Base-by-base conservation (phyloP, 2,329 filamentous ascomycete species). In the Dissoconium aciculare region DNA sequence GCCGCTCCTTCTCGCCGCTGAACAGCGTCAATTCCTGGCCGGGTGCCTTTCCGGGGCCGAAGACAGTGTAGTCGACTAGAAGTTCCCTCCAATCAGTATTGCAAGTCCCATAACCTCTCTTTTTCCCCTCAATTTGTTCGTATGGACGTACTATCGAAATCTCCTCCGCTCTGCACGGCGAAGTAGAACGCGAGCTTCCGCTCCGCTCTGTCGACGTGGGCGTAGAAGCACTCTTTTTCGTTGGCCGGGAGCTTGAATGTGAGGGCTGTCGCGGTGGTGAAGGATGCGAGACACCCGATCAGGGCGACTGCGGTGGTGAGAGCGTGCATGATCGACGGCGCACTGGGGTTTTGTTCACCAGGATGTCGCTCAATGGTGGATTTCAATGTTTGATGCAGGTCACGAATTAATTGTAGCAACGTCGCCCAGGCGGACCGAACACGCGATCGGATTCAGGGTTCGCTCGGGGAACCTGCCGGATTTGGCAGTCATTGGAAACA, bases 181-280 rank as follows among this genome's bases (percentile, higher is more conserved):
- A 98, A 98, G 65, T 98, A 98, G 55, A 98, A 98, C 29, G 89
- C 85, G 45, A 98, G 67, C 71, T 98, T 98, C 49, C 80, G 73
- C 46, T 77, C 77, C 54, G 71, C 69, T 54, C 79, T 71, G 42
- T 84, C 74, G 33, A 87, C 77, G 44, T 73, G 64, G 34, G 81
- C 71, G 57, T 80, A 94, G 71, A 98, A 98, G 66, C 89, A 98
- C 37, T 89, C 83, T 60, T 81, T 84, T 66, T 95, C 89, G 63
- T 91, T 81, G 30, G 89, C 80, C 31, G 68, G 62, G 27, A 98
- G 68, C 60, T 85, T 82, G 67, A 94, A 98, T 28, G 89, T 98
- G 52, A 98, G 68, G 24, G 89, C 85, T 4, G 89, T 98, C 21
- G 83, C 84, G 32, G 79, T 74, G 31, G 77, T 78, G 37, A 78